Percentiles rank a stretch among this genome's conserved stretches.
These are phyloP conservation scores for Deuterostichococcus epilithicus DNA, from an alignment of 139 green algal genomes.

Conservation along the genomic window DNA sequence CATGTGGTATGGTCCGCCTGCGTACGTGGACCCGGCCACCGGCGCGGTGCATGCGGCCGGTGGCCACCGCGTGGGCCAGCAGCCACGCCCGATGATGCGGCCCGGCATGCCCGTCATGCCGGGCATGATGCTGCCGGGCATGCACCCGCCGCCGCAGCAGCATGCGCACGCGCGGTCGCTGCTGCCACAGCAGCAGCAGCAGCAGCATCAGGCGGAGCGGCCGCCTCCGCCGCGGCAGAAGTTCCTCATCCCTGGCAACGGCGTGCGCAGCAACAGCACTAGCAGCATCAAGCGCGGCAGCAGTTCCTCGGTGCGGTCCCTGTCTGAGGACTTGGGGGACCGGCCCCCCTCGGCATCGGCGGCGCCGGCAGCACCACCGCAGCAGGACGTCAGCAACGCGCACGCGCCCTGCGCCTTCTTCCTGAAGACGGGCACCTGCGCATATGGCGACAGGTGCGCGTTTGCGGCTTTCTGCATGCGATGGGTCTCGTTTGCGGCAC, in stretches of 20 bases:
- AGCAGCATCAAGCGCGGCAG: not conserved
- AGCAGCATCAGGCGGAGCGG: not conserved
- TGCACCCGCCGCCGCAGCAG: not conserved
- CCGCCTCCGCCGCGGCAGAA: not conserved
- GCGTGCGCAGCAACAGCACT: not conserved
- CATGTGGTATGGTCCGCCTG: no score
- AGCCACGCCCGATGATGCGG: not conserved
- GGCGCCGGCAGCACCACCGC: no score
- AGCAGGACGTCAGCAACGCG: not conserved
- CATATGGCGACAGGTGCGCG: conserved; percentile 36
- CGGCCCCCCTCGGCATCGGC: no score
- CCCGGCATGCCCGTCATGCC: no score
- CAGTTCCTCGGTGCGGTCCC: not conserved
- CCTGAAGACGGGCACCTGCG: conserved; percentile 50
- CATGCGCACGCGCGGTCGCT: not conserved
- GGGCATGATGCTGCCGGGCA: not conserved
- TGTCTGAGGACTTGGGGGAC: not conserved
- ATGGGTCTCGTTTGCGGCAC: no score
- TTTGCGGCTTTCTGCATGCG: not conserved
- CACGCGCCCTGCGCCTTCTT: conserved; percentile 42
- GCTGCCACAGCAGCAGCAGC: no score
- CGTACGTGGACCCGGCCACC: no score
- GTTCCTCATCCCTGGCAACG: not conserved
- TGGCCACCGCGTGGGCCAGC: no score
- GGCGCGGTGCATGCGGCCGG: no score